Base-by-base conservation (phyloP, 2,329 filamentous ascomycete genomes). In the Claviceps spartinae region DNA sequence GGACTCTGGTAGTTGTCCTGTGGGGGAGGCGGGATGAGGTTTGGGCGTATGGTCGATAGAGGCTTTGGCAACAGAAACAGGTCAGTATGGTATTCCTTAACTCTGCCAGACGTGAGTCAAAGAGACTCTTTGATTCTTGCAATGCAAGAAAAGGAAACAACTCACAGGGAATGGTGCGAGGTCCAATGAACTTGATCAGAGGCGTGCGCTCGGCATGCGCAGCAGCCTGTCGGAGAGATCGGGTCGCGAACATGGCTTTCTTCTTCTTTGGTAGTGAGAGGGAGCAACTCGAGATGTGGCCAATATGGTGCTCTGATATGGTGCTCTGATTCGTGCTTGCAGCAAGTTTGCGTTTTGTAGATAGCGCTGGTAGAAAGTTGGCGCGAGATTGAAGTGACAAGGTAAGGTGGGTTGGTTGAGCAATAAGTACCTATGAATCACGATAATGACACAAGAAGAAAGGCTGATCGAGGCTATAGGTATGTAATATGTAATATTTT, bases 1-100 rank as follows among this genome's bases (percentile, higher is more conserved):
- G 62, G 66, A 67, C 52, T 71, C 61, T 43, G 85, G 86, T 24
- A 89, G 82, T 37, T 73, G 69, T 61, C 79, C 72, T 38, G 74
- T 76, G 45, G 85, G 84, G 30, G 84, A 82, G 54, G 82, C 84
- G 41, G 86, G 86, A 73, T 89, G 86, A 60, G 80, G 78, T 59
- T 81, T 77, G 56, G 85, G 84, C 46, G 81, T 75, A 75, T 88
- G 85, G 74, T 89, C 85, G 63, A 88, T 63, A 54, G 74, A 69
- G 60, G 82, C 85, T 88, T 11, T 34, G 69, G 38, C 8, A 41
- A 30, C 14, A 18, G 36, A 36, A 30, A 18, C 2, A 37, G 13
- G 53, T 65, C 52, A 65, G 60, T 38, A 47, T 49, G 24, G 9
- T 4, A 30, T 34, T 34, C 30, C 30, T 34, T 9, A 34, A 34